These are phyloP conservation scores for Salicornia ramosissima DNA, from an alignment of 148 eudicot genomes.

Conservation along the genomic window DNA sequence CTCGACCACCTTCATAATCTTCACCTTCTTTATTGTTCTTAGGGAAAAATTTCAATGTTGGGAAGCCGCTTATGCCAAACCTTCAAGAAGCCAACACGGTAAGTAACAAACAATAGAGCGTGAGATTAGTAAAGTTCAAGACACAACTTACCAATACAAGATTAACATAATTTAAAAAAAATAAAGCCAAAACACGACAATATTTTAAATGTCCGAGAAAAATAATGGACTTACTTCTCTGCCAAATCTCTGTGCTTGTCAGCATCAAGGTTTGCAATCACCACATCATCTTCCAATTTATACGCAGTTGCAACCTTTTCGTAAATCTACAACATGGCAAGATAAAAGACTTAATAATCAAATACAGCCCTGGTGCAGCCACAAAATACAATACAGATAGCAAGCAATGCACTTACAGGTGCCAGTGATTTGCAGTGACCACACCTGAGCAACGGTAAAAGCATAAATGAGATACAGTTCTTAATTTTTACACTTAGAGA, in stretches of 20 bases:
- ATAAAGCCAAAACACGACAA: neutral
- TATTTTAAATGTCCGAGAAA: neutral
- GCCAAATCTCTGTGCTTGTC: conserved; percentile 75
- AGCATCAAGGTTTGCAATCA: conserved; percentile 93
- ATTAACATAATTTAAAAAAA: neutral
- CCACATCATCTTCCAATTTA: conserved; percentile 68
- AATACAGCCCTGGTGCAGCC: neutral
- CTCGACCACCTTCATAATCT: conserved; percentile 90
- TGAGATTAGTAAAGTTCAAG: neutral
- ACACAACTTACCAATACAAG: neutral
- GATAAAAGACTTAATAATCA: conserved; percentile 8
- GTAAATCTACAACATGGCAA: conserved; percentile 46
- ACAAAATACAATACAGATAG: conserved; percentile 1
- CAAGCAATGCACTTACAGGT: conserved; percentile 58
- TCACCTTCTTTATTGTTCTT: conserved; percentile 94
- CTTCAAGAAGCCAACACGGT: conserved; percentile 33
- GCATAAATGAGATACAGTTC: conserved; percentile 9
- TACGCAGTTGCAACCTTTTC: conserved; percentile 92
- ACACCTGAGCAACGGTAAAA: conserved; percentile 58
- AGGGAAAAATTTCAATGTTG: conserved; percentile 93
- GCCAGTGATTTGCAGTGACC: conserved; percentile 99
- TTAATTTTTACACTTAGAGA: neutral
- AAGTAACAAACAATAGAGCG: conserved; percentile 1
- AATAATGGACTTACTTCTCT: conserved; percentile 59
- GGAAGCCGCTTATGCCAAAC: conserved; percentile 87